Evolutionary conservation across 192 early-diverging fungal genomes (phyloP), one percentile per base, ranked within the genome.

Genomic region (Rhizoclosmatium sp.): DNA sequence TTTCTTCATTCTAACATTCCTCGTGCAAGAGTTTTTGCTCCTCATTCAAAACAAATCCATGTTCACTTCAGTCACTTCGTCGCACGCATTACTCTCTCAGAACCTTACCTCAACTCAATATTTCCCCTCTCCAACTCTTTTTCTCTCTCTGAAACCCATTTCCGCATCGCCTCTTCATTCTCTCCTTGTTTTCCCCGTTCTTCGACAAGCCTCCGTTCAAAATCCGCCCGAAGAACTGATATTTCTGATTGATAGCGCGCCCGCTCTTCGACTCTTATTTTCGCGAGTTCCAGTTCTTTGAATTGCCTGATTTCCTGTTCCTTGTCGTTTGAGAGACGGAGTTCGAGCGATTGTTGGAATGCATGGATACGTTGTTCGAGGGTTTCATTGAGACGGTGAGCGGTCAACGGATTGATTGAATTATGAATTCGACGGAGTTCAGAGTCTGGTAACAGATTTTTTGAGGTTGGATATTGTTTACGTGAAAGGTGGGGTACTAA

Each of bases 251-350:
- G 47, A 65, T 82, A 82, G n/a, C 49, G 16, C 41, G 71, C 48
- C 10, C 79, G 66, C 69, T 87, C 86, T 49, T 89, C 87, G n/a
- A 87, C 19, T 31, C 82, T 60, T 82, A 87, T 82, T 23, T 80
- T 48, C 10, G 80, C 82, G n/a, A 89, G 76, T 67, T 89, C 87
- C 19, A 89, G 45, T 12, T 80, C 74, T 39, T 86, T 85, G 78
- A 83, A 89, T 49, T 80, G 60, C 19, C 71, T 58, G 2, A 89
- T 31, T 68, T 80, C 65, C 3, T 78, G 45, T 14, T 82, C 79
- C 69, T 85, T 48, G 44, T 89, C 84, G 2, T 31, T 23, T 48
- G 47, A 16, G 48, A 69, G 59, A 2, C 81, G 51, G 10, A 49
- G 61, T 16, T 88, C 86, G 21, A 89, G 47, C 2, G 86, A 81